phyloP scores from a whole-genome alignment of 108 stramenopile species.

The Cyclotella choctawhatcheeana region DNA sequence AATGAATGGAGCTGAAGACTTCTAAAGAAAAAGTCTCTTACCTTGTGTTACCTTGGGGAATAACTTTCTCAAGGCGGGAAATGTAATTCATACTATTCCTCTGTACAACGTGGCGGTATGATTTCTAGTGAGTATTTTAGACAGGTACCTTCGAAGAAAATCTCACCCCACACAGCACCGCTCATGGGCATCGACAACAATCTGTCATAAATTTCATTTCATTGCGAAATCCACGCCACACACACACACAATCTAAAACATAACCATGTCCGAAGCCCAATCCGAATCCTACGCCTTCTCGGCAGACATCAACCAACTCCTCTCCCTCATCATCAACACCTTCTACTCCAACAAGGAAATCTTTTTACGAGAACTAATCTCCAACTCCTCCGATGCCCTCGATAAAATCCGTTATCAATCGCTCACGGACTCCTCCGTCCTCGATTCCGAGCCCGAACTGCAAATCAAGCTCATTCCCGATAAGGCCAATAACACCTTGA shows the following conservation, averaged over 20 bases:
- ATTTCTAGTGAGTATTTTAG: background rate
- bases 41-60: too few relatives aligned
- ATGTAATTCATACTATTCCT: background rate
- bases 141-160: background rate
- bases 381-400: slow-evolving; percentile 96
- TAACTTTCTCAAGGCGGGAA: background rate
- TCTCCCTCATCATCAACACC: slow-evolving; percentile 99
- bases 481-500: slow-evolving; percentile 99
- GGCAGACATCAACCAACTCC: slow-evolving; percentile 99
- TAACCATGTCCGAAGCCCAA: slow-evolving; percentile 62
- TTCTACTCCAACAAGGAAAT: slow-evolving; percentile 99
- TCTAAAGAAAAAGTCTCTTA: too few relatives aligned
- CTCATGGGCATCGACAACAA: too few relatives aligned
- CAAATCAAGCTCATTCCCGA: slow-evolving; percentile 99
- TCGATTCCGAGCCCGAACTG: slow-evolving; percentile 95
- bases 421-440: slow-evolving; percentile 93
- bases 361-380: slow-evolving; percentile 99
- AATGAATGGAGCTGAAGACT: too few relatives aligned
- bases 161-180: background rate
- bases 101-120: background rate
- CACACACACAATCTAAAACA: background rate
- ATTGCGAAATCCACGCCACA: background rate
- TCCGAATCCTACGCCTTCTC: slow-evolving; percentile 99
- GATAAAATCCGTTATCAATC: slow-evolving; percentile 99
- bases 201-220: too few relatives aligned